These are phyloP conservation scores for Phaffomyces thermotolerans DNA, from an alignment of 805 yeast genomes.

Conservation along the genomic window DNA sequence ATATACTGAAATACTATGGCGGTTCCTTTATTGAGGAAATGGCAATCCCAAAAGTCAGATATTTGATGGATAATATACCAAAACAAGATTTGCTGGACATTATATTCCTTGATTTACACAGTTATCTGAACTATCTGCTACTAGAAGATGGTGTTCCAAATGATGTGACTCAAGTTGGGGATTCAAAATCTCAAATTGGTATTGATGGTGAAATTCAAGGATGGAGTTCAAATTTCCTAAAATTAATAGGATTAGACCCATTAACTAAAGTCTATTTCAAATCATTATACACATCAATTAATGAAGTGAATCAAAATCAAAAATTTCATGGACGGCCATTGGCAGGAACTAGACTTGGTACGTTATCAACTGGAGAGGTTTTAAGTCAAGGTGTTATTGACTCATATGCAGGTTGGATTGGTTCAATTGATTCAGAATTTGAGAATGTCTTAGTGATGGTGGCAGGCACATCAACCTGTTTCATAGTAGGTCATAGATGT, in stretches of 20 bases:
- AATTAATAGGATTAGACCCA: constrained; percentile 14
- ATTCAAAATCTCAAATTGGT: background rate
- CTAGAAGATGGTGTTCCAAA: constrained; percentile 14
- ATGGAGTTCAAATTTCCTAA: constrained; percentile 32
- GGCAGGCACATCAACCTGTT: constrained; percentile 61
- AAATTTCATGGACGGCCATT: constrained; percentile 15
- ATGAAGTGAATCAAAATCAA: background rate
- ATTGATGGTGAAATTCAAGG: constrained; percentile 45
- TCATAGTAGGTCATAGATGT: constrained; percentile 26
- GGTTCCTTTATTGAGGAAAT: constrained; percentile 47
- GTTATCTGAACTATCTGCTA: constrained; percentile 27
- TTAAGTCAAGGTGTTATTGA: constrained; percentile 49
- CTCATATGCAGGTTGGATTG: constrained; percentile 50
- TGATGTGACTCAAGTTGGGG: background rate
- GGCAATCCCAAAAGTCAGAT: constrained; percentile 47
- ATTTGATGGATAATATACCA: constrained; percentile 26
- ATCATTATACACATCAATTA: constrained; percentile 25
- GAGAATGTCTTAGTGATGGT: constrained; percentile 36
- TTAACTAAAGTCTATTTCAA: constrained; percentile 12
- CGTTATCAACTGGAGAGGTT: constrained; percentile 6
- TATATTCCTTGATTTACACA: constrained; percentile 46
- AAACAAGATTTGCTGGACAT: constrained; percentile 16
- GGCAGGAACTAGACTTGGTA: constrained; percentile 28
- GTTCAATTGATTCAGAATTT: constrained; percentile 25
- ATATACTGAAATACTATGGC: constrained; percentile 27